Conservation (phyloP, 2,329 filamentous ascomycete species). For the Daldinia sp. region DNA sequence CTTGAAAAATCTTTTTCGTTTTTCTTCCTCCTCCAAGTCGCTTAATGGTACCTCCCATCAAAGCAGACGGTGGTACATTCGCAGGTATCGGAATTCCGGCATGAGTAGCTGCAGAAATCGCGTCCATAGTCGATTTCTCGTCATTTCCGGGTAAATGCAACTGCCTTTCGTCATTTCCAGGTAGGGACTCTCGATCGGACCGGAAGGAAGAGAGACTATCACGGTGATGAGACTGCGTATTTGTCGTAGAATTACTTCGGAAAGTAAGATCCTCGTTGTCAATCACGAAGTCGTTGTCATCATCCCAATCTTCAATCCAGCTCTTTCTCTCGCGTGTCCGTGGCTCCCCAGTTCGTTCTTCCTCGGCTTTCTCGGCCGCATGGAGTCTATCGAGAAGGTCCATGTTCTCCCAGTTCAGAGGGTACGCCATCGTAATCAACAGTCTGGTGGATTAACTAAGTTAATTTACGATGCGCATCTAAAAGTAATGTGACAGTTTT, state of each 20-base stretch:
- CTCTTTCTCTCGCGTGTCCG: slow-evolving; percentile 45
- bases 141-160: slow-evolving; percentile 87
- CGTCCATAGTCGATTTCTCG: slow-evolving; percentile 83
- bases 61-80: slow-evolving; percentile 87
- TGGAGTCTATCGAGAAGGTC: slow-evolving; percentile 7
- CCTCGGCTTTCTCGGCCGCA: slow-evolving; percentile 4
- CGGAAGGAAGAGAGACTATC: slow-evolving; percentile 87
- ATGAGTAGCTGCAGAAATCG: slow-evolving; percentile 86
- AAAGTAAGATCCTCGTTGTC: slow-evolving; percentile 75
- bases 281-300: slow-evolving; percentile 80
- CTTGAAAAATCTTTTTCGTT: slow-evolving; percentile 77
- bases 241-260: slow-evolving; percentile 63
- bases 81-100: slow-evolving; percentile 92
- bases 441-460: not conserved
- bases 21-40: slow-evolving; percentile 79
- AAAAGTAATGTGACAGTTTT: not conserved
- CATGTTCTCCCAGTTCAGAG: slow-evolving; percentile 16
- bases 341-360: slow-evolving; percentile 1
- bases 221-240: slow-evolving; percentile 66
- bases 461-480: not conserved
- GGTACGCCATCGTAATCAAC: not conserved
- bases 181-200: slow-evolving; percentile 82
- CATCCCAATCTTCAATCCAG: slow-evolving; percentile 76
- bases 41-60: slow-evolving; percentile 94
- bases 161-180: slow-evolving; percentile 88